Evolutionary conservation across 495 filamentous ascomycete genomes (phyloP).

Genomic region (Tuber calosporum): DNA sequence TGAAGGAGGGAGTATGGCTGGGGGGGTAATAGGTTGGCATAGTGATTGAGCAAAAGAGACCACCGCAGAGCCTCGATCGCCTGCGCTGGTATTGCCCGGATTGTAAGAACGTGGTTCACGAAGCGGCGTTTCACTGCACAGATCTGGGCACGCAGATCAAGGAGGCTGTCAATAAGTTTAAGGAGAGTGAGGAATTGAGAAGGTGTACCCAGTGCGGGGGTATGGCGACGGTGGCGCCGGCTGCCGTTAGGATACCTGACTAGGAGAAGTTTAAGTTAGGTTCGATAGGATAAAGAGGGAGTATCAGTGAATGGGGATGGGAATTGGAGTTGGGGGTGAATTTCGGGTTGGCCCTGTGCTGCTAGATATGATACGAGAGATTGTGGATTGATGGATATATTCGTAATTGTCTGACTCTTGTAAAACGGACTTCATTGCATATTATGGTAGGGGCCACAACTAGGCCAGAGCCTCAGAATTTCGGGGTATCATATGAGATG

Average conservation of each 20-base stretch:
- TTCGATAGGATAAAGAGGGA: background rate
- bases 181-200: slow-evolving; percentile 57
- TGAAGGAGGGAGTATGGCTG: no score
- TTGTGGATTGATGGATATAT: background rate
- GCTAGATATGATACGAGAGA: background rate
- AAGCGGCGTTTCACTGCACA: slow-evolving; percentile 79
- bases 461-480: no score
- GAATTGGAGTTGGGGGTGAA: background rate
- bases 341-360: background rate
- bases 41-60: slow-evolving; percentile 82
- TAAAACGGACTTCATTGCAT: no score
- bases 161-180: slow-evolving; percentile 78
- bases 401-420: no score
- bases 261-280: background rate
- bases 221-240: slow-evolving; percentile 52
- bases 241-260: slow-evolving; percentile 38
- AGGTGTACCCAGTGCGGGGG: slow-evolving; percentile 72
- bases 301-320: background rate
- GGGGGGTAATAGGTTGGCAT: slow-evolving; percentile 53
- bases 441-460: no score
- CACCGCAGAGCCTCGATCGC: slow-evolving; percentile 59
- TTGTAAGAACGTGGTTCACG: slow-evolving; percentile 69
- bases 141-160: slow-evolving; percentile 97
- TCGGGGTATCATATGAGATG: no score
- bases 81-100: slow-evolving; percentile 80